Conservation (phyloP, 345 rosid genomes). For the Aquilaria malaccensis region DNA sequence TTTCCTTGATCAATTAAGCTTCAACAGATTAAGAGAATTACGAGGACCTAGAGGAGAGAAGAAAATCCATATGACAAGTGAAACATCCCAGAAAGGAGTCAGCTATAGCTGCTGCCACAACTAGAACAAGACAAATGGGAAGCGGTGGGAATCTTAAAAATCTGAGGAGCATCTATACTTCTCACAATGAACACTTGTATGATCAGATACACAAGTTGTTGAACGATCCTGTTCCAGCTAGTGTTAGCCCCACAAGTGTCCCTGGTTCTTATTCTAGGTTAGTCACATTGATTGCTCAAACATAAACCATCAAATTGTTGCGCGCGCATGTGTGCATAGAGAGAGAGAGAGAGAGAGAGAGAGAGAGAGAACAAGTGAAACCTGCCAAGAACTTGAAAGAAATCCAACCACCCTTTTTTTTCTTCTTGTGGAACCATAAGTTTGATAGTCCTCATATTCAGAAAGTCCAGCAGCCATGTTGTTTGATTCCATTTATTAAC, state of each 20-base stretch:
- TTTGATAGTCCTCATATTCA: conserved; percentile 7
- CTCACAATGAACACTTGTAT: conserved; percentile 31
- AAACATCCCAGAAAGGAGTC: conserved; percentile 38
- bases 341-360: too few relatives aligned
- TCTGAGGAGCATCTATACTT: conserved; percentile 38
- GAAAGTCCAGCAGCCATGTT: neutral
- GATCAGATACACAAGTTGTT: conserved; percentile 26
- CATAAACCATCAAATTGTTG: neutral
- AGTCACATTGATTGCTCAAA: too few relatives aligned
- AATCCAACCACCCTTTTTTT: conserved; percentile 35
- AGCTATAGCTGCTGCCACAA: conserved; percentile 36
- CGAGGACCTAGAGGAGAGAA: conserved; percentile 27
- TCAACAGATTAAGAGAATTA: conserved; percentile 1
- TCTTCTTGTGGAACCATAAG: conserved; percentile 6
- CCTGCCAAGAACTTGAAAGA: conserved; percentile 49
- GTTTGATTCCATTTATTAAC: conserved; percentile 1
- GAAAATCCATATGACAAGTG: conserved; percentile 21
- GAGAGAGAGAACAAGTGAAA: conserved; percentile 10
- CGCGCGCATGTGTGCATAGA: neutral
- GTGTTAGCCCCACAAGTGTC: conserved; percentile 22
- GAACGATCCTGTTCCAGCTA: conserved; percentile 37
- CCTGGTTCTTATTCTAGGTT: conserved; percentile 17
- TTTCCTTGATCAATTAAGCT: neutral
- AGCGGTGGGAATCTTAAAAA: conserved; percentile 25
- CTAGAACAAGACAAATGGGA: conserved; percentile 23